These are phyloP conservation scores for Phytophthora sojae DNA, from an alignment of 352 stramenopile genomes.

Conservation along the genomic window DNA sequence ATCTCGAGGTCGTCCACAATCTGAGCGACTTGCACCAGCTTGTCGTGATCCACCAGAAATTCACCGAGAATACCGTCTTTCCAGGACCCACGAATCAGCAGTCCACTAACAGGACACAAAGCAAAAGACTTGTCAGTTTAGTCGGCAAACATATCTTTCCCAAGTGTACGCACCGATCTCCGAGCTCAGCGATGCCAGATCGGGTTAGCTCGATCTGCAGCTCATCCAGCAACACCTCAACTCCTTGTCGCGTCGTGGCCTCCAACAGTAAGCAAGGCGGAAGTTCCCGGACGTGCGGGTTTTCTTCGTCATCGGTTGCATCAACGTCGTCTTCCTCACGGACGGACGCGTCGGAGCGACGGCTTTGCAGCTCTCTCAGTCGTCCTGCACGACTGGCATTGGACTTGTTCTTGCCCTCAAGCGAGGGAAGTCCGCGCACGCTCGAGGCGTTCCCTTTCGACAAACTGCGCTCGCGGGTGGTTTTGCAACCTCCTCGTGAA, in stretches of 20 bases:
- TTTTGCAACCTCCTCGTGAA: constrained; percentile 19
- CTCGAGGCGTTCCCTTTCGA: constrained; percentile 13
- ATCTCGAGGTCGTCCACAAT: constrained; percentile 75
- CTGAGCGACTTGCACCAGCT: constrained; percentile 58
- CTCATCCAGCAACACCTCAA: constrained; percentile 67
- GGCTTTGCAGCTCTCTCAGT: constrained; percentile 19
- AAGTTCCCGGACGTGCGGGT: constrained; percentile 40
- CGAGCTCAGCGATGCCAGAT: constrained; percentile 28
- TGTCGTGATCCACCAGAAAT: constrained; percentile 37
- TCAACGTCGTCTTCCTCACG: constrained; percentile 16
- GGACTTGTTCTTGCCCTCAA: constrained; percentile 17
- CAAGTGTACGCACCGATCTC: constrained; percentile 52
- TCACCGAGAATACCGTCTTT: constrained; percentile 45
- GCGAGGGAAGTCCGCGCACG: constrained; percentile 21
- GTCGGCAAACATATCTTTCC: neutral
- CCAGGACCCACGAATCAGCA: constrained; percentile 61
- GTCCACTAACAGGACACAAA: constrained; percentile 42
- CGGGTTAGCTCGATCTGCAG: constrained; percentile 63
- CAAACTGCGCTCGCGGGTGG: constrained; percentile 13
- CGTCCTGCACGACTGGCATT: constrained; percentile 30
- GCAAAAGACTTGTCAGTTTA: neutral
- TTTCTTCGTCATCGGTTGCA: constrained; percentile 30
- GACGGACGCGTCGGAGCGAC: neutral
- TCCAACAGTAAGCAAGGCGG: constrained; percentile 62
- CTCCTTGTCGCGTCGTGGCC: constrained; percentile 66